Base-by-base conservation (phyloP, 2,329 filamentous ascomycete genomes). In the Fonsecaea erecta region DNA sequence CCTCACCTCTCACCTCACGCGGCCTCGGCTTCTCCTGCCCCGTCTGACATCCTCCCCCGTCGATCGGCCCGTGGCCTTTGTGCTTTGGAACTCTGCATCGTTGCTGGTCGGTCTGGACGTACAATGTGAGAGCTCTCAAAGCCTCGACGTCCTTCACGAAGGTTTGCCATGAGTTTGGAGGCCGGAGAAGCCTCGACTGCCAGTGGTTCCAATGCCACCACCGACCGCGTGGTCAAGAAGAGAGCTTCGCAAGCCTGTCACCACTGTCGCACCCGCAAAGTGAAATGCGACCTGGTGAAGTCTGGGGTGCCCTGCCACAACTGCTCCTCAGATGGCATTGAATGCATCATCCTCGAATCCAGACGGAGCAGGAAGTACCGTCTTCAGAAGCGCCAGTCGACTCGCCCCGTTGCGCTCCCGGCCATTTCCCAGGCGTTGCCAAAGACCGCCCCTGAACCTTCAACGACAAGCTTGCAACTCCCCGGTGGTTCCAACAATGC, bases 181-280 rank as follows among this genome's bases (percentile, higher is more conserved):
- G n/a, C 43, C 6, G 11, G 26, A 26, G 11, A 30, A 11, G n/a
- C 57, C 28, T 32, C 40, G 43, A 35, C 57, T 32, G 48, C 30
- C 11, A 60, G 34, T 30, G 57, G 57, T 26, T 30, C 14, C 21
- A 54, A 46, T 46, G 14, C 53, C 21, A 30, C 24, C 11, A 30
- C 24, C 11, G 54, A 65, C 16, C 65, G 65, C n/a, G 54, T 54
- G 1, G 59, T 65, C 32, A 67, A 66, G 59, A 67, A 67, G 51
- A 30, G 67, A 61, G 67, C 67, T n/a, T 67, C 67, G 78, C 67
- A 66, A 48, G 67, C 67, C 8, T 78, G 76, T 64, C 75, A 77
- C 62, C 72, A 77, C 48, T 78, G 76, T 65, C 73, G 76, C 34
- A 69, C 69, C 21, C 67, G 73, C 30, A 78, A 75, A 63, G 76